Percentiles rank a stretch among this genome's conserved stretches.
phyloP scores from a whole-genome alignment of 2,329 filamentous ascomycete genomes.

The Periconia sp. region DNA sequence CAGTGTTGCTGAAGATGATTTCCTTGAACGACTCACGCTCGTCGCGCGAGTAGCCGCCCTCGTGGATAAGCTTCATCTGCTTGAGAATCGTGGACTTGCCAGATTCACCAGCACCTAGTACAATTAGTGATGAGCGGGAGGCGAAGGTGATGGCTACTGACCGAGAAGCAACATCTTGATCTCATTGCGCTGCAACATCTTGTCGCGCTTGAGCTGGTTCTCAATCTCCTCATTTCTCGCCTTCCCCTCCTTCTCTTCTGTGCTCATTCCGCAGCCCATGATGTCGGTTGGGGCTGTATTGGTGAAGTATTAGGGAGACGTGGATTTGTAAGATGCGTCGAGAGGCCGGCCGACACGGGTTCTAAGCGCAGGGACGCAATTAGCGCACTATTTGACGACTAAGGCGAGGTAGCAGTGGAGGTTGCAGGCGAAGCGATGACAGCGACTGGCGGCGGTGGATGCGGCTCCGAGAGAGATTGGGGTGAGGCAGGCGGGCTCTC shows the following conservation, averaged over 20 bases:
- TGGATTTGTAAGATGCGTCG: constrained; percentile 35
- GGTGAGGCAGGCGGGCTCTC: constrained; percentile 9
- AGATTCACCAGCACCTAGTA: constrained; percentile 91
- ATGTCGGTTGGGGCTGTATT: constrained; percentile 53
- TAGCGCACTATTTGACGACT: neutral
- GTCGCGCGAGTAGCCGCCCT: constrained; percentile 97
- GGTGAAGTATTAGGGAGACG: constrained; percentile 32
- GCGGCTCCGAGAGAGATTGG: constrained; percentile 14
- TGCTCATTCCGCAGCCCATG: constrained; percentile 99
- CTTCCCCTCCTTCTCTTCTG: constrained; percentile 99
- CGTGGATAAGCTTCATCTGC: constrained; percentile 99
- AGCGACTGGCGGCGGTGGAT: constrained; percentile 12
- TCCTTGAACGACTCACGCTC: constrained; percentile 74
- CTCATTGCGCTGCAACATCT: constrained; percentile 98
- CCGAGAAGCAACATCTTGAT: constrained; percentile 99
- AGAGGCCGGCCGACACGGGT: constrained; percentile 43
- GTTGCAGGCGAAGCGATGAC: neutral
- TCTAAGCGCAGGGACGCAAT: constrained; percentile 18
- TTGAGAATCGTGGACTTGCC: constrained; percentile 94
- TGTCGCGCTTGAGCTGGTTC: constrained; percentile 97
- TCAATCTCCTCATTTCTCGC: constrained; percentile 99
- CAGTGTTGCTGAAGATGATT: constrained; percentile 75
- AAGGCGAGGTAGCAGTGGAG: neutral
- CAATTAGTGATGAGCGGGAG: constrained; percentile 23
- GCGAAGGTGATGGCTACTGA: constrained; percentile 58